These are phyloP conservation scores for Cryptococcus amylolentus DNA, from an alignment of 1,284 basidiomycete genomes.

Conservation along the genomic window DNA sequence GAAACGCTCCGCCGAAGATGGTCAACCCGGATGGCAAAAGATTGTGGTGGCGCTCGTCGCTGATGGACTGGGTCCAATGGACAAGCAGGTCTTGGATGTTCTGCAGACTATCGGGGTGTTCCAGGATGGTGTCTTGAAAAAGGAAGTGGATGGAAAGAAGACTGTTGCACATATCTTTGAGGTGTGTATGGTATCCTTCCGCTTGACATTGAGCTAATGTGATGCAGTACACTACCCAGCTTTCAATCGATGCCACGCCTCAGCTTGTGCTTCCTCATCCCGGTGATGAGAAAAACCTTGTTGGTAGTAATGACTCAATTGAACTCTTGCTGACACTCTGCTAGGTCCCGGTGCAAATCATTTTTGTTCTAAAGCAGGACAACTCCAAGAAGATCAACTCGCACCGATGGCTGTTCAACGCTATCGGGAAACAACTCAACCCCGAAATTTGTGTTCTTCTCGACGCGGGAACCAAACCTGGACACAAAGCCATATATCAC, in stretches of 20 bases:
- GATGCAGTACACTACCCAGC: constrained; percentile 75
- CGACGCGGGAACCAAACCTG: constrained; percentile 93
- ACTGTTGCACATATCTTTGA: constrained; percentile 90
- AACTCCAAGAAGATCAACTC: constrained; percentile 97
- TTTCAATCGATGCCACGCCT: constrained; percentile 85
- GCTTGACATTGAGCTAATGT: neutral
- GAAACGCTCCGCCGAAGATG: constrained; percentile 79
- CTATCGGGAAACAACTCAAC: constrained; percentile 79
- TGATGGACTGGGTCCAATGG: constrained; percentile 93
- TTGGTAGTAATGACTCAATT: neutral
- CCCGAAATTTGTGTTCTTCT: constrained; percentile 87
- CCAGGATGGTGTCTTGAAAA: constrained; percentile 96
- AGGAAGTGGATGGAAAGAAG: constrained; percentile 79
- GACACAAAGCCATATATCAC: constrained; percentile 94
- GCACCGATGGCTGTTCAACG: constrained; percentile 94
- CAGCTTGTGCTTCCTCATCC: constrained; percentile 84
- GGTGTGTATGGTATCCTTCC: constrained; percentile 50
- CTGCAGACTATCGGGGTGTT: constrained; percentile 84
- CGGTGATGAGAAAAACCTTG: constrained; percentile 82
- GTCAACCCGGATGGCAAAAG: constrained; percentile 83
- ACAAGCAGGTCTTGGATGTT: constrained; percentile 87
- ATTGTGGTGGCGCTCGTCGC: constrained; percentile 87
- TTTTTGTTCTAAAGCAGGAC: constrained; percentile 91
- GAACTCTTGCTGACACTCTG: neutral
- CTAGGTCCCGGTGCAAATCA: constrained; percentile 85